Base-by-base conservation (phyloP, 345 rosid genomes). In the Camelina neglecta region DNA sequence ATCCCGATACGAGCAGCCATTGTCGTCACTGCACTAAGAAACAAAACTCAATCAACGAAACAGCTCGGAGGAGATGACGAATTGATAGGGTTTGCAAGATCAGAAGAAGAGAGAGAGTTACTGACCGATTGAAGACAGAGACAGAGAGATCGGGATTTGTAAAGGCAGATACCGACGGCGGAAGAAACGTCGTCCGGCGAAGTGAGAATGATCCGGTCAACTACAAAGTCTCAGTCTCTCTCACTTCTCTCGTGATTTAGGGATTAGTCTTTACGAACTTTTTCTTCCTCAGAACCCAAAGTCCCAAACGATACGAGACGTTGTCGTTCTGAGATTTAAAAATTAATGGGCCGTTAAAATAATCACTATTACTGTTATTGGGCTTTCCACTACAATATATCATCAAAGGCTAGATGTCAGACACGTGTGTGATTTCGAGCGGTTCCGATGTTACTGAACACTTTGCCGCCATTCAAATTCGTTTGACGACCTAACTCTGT, bases 1-100 rank as follows among this genome's bases (percentile, higher is more conserved):
- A 78, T 79, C 74, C 83, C 71, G 74, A 72, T 48, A 65, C 72
- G 65, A 78, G 76, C 81, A 50, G 79, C 88, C 96, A 85, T 87
- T 72, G 10, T 80, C 68, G 68, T 77, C 76, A 56, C 80, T 63
- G 72, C 65, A 70, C 3, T 33, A n/a, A 61, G 12, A 29, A 61
- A 61, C 49, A 62, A 13, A 69, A 62, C n/a, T n/a, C 42, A 61
- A 29, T 69, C 12, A 60, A 51, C 55, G 11, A 51, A 61, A 68
- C 41, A 60, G 65, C 69, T 76, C 70, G 0, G 1, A 29, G 5
- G 64, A 69, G 49, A 69, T 69, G 26, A 13, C 13, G 20, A 53
- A 53, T 53, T 54, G 59, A 16, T 42, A 44, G 6, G 53, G 49
- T 67, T 38, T 20, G 3, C 11, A 60, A 53, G 47, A 75, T 69